A percentile compares a stretch with the other conserved stretches of the same genome.
Evolutionary conservation across 257 asterid species (phyloP).

Genomic region (Vinca minor): DNA sequence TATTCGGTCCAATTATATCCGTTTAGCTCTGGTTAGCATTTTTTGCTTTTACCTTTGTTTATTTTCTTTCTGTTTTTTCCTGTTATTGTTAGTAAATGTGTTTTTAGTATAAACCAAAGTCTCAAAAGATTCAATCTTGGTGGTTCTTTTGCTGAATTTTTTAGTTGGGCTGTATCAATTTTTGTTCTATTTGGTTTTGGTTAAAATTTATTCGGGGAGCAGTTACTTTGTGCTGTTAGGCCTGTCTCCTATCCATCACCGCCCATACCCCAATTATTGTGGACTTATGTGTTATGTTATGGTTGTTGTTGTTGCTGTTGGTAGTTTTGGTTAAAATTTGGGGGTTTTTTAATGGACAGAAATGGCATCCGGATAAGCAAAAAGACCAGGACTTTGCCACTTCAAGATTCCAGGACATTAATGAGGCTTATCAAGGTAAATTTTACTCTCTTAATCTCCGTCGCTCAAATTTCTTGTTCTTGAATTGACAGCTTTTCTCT

Average conservation of each 20-base stretch:
- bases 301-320: too few relatives aligned
- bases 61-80: neutral
- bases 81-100: neutral
- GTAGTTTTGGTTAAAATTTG: neutral
- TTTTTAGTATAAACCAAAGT: too few relatives aligned
- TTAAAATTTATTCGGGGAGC: too few relatives aligned
- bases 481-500: neutral
- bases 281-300: too few relatives aligned
- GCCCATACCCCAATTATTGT: too few relatives aligned
- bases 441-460: neutral
- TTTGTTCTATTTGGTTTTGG: neutral
- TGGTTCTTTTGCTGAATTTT: neutral
- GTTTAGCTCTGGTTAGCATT: constrained; percentile 77
- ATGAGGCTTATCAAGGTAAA: constrained; percentile 81
- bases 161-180: neutral
- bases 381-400: constrained; percentile 56
- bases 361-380: constrained; percentile 97
- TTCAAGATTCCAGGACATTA: constrained; percentile 83
- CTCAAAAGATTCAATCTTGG: neutral
- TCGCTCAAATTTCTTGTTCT: neutral
- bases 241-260: too few relatives aligned
- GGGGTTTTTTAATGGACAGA: constrained; percentile 30
- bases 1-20: constrained; percentile 78
- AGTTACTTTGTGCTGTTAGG: too few relatives aligned
- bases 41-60: neutral